Evolutionary conservation across 768 basidiomycete genomes (phyloP).

Genomic region (Termitomyces bulborhizus): DNA sequence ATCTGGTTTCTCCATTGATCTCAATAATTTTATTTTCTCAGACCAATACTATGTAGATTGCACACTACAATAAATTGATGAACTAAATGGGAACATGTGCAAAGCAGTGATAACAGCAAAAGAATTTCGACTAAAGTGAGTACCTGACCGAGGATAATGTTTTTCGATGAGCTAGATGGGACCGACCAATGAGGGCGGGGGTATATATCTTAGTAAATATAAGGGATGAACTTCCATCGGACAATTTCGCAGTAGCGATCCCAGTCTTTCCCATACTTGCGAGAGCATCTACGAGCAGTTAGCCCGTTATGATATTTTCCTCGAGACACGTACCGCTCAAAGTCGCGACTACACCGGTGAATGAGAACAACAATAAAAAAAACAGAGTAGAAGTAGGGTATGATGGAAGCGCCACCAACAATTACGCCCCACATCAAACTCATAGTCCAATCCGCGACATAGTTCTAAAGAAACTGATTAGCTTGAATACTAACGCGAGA

Average conservation of each 20-base stretch:
- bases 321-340: conserved; percentile 63
- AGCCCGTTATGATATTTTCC: background rate
- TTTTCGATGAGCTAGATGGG: background rate
- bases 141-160: background rate
- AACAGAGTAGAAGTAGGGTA: conserved; percentile 94
- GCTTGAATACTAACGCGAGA: background rate
- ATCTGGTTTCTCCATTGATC: no score
- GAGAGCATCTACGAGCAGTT: conserved; percentile 48
- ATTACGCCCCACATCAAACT: conserved; percentile 80
- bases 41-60: no score
- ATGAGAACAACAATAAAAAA: conserved; percentile 94
- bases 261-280: conserved; percentile 96
- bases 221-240: conserved; percentile 87
- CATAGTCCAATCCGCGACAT: conserved; percentile 90
- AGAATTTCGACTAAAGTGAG: background rate
- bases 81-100: background rate
- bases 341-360: conserved; percentile 90
- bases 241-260: conserved; percentile 83
- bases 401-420: conserved; percentile 68
- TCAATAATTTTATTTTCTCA: no score
- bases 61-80: background rate
- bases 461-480: conserved; percentile 51
- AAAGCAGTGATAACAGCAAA: background rate
- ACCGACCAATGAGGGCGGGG: background rate
- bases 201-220: conserved; percentile 55